Conservation (phyloP, 495 filamentous ascomycete genomes). For the Monascus purpureus region DNA sequence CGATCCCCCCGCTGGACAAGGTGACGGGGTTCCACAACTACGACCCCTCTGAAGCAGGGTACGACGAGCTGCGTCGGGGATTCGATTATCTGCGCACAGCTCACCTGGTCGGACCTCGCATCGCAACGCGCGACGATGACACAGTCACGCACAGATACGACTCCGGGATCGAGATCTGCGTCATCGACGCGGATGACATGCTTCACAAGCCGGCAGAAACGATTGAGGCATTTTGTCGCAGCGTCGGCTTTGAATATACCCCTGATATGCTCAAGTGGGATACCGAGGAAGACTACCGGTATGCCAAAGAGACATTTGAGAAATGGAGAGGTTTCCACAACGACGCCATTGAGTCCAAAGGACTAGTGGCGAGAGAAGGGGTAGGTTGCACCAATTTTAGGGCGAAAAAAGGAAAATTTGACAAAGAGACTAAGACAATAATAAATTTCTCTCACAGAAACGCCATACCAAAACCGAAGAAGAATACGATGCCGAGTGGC, state of each 20-base stretch:
- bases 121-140: slow-evolving; percentile 32
- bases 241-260: slow-evolving; percentile 57
- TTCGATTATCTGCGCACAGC: slow-evolving; percentile 65
- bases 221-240: slow-evolving; percentile 63
- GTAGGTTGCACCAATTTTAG: slow-evolving; percentile 42
- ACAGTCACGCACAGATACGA: slow-evolving; percentile 11
- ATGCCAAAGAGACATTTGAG: slow-evolving; percentile 60
- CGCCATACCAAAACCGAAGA: slow-evolving; percentile 48
- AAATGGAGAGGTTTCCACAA: slow-evolving; percentile 98
- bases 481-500: slow-evolving; percentile 66
- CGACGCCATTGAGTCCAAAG: slow-evolving; percentile 70
- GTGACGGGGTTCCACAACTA: slow-evolving; percentile 80
- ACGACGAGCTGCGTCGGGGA: slow-evolving; percentile 66
- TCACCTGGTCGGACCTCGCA: slow-evolving; percentile 47
- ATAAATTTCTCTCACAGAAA: slow-evolving; percentile 22
- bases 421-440: slow-evolving; percentile 1
- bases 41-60: slow-evolving; percentile 76
- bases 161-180: slow-evolving; percentile 49
- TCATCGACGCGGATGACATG: slow-evolving; percentile 92
- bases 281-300: slow-evolving; percentile 47
- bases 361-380: slow-evolving; percentile 52
- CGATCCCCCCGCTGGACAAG: slow-evolving; percentile 68
- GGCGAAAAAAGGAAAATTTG: slow-evolving; percentile 3
- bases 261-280: slow-evolving; percentile 74
- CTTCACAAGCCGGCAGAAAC: slow-evolving; percentile 65